phyloP scores from a whole-genome alignment of 164 flowering plant genomes.

The Chloranthus sessilifolius region DNA sequence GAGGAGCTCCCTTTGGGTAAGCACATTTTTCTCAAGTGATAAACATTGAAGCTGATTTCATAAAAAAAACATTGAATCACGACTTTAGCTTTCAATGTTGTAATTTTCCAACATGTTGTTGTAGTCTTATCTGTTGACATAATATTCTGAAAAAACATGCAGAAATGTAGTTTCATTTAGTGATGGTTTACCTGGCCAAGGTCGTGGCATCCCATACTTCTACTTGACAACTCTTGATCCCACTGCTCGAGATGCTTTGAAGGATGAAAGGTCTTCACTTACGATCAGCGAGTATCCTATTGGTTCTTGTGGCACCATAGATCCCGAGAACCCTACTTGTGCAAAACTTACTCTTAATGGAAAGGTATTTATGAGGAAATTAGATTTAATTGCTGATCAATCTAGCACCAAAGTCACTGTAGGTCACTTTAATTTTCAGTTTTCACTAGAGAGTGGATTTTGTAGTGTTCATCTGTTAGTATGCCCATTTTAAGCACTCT shows the following conservation, averaged over 20 bases:
- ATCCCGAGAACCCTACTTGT: slow-evolving; percentile 92
- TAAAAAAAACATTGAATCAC: not conserved
- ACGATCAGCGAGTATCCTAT: slow-evolving; percentile 72
- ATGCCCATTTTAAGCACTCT: not conserved
- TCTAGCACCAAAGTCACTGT: too few species aligned
- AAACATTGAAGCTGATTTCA: too few species aligned
- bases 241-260: slow-evolving; percentile 76
- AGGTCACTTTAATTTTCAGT: not conserved
- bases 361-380: slow-evolving; percentile 47
- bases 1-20: slow-evolving; percentile 97
- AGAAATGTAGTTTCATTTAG: slow-evolving; percentile 97
- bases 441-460: not conserved
- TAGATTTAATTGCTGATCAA: not conserved
- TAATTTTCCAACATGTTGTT: not conserved
- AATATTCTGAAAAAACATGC: slow-evolving; percentile 20
- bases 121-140: slow-evolving; percentile 2
- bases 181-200: slow-evolving; percentile 76
- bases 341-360: slow-evolving; percentile 88
- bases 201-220: slow-evolving; percentile 86
- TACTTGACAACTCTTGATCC: slow-evolving; percentile 91
- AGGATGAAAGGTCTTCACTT: slow-evolving; percentile 71
- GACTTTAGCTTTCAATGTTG: not conserved
- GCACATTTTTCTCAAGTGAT: slow-evolving; percentile 3
- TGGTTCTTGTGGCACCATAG: slow-evolving; percentile 79
- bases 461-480: not conserved